phyloP scores from a whole-genome alignment of 192 early-diverging fungal genomes.

The Lunasporangiospora selenospora region DNA sequence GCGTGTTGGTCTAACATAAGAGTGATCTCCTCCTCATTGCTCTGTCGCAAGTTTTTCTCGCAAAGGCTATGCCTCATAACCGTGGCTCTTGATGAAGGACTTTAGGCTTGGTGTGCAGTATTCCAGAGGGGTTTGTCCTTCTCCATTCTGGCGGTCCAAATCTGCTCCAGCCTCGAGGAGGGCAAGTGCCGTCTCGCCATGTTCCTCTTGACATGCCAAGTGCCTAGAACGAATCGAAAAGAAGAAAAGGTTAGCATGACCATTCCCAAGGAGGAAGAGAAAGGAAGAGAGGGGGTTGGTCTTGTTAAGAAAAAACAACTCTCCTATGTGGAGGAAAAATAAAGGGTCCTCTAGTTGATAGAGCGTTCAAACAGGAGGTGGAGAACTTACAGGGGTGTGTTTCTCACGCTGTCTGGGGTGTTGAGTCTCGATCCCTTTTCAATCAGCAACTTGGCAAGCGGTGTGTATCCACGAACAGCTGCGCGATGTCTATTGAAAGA shows the following conservation, averaged over 20 bases:
- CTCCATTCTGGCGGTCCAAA: slow-evolving; percentile 54
- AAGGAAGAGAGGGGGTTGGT: too few relatives aligned
- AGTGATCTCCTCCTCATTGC: too few relatives aligned
- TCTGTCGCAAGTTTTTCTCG: too few relatives aligned
- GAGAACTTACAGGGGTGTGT: slow-evolving; percentile 59
- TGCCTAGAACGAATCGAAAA: slow-evolving; percentile 38
- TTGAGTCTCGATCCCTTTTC: slow-evolving; percentile 53
- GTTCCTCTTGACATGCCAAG: slow-evolving; percentile 67
- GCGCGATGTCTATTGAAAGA: slow-evolving; percentile 56
- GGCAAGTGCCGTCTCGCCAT: slow-evolving; percentile 56
- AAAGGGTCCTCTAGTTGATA: too few relatives aligned
- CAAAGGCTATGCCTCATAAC: slow-evolving; percentile 31
- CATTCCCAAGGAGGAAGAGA: not conserved
- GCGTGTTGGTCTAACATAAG: too few relatives aligned
- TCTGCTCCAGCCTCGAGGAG: slow-evolving; percentile 60
- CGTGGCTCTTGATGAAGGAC: slow-evolving; percentile 36
- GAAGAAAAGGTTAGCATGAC: slow-evolving; percentile 2
- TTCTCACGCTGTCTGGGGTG: slow-evolving; percentile 51
- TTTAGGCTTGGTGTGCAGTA: slow-evolving; percentile 46
- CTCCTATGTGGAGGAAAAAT: too few relatives aligned
- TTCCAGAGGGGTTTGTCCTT: slow-evolving; percentile 56
- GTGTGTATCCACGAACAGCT: slow-evolving; percentile 55
- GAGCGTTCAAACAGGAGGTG: too few relatives aligned
- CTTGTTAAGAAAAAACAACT: too few relatives aligned
- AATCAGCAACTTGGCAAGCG: slow-evolving; percentile 54